A percentile compares a stretch with the other conserved stretches of the same genome.
Evolutionary conservation across 164 flowering plant genomes (phyloP).

Genomic region (Magnolia kwangsiensis): DNA sequence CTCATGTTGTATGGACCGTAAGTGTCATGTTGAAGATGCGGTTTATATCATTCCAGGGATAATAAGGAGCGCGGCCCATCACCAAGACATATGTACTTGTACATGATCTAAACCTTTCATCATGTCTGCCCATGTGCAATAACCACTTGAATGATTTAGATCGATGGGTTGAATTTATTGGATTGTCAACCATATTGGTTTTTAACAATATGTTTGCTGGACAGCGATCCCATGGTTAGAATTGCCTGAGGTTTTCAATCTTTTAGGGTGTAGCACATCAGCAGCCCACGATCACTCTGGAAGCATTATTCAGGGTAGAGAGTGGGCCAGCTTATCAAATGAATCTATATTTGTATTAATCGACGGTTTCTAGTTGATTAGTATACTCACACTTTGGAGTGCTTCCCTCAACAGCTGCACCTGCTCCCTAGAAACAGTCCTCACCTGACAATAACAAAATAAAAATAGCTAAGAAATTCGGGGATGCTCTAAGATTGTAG

Average conservation of each 20-base stretch:
- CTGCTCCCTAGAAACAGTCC: constrained; percentile 19
- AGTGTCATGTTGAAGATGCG: no score
- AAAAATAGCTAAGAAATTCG: not conserved
- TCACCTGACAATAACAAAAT: constrained; percentile 11
- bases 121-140: no score
- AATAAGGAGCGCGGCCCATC: no score
- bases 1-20: no score
- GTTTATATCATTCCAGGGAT: no score
- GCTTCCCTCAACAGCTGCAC: constrained; percentile 14
- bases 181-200: no score
- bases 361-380: not conserved
- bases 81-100: not conserved
- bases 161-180: no score
- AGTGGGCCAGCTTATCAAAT: not conserved
- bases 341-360: not conserved
- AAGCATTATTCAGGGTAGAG: not conserved
- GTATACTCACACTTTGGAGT: constrained; percentile 15
- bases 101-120: no score
- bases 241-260: not conserved
- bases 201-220: no score
- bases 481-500: no score
- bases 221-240: not conserved
- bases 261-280: no score
- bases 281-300: not conserved
- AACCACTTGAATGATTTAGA: no score